A percentile compares a stretch with the other conserved stretches of the same genome.
Evolutionary conservation across 2,329 filamentous ascomycete genomes (phyloP).

Genomic region (Calonectria crousiana): DNA sequence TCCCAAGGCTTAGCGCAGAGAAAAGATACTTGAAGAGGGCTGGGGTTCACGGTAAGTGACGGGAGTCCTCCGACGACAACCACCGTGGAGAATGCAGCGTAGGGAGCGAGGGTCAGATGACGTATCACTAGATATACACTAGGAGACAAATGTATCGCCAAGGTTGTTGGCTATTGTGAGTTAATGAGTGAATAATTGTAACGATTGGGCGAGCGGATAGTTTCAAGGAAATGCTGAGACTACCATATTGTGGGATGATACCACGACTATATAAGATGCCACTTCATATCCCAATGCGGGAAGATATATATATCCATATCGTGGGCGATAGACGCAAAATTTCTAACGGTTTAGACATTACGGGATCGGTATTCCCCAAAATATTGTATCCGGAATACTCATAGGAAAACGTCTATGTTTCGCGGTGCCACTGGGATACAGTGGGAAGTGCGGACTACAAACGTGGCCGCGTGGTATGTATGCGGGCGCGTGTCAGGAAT

Average conservation of each 20-base stretch:
- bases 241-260: neutral
- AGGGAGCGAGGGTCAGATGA: conserved; percentile 27
- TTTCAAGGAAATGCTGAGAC: too few species aligned
- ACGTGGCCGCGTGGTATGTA: neutral
- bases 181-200: neutral
- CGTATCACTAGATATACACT: conserved; percentile 3
- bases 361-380: neutral
- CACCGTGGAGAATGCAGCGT: conserved; percentile 35
- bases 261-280: neutral
- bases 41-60: conserved; percentile 25
- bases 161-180: neutral
- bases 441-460: neutral
- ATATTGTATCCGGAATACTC: neutral
- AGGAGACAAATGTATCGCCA: neutral
- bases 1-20: conserved; percentile 27
- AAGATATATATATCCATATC: neutral
- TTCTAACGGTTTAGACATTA: neutral
- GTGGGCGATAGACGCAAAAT: neutral
- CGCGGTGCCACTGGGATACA: neutral
- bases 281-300: neutral
- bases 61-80: conserved; percentile 26
- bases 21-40: conserved; percentile 37
- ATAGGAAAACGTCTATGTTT: neutral
- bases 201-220: neutral
- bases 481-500: neutral